phyloP scores from a whole-genome alignment of 306 rosid species.

The Fagus crenata region DNA sequence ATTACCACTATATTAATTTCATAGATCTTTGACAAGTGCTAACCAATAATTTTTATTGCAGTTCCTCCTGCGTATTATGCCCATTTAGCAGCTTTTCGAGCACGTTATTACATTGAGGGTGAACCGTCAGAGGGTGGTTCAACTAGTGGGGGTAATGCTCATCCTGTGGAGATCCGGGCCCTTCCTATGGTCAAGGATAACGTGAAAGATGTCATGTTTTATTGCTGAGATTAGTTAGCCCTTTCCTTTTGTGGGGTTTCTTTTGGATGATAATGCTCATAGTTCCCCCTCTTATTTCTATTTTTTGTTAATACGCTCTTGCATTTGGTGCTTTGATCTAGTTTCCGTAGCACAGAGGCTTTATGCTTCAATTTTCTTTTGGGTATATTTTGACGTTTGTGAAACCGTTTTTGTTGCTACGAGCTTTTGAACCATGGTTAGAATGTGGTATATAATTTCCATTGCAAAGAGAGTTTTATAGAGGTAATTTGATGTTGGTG shows the following conservation, averaged over 20 bases:
- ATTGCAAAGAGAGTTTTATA: no score
- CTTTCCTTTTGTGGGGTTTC: neutral
- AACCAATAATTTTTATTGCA: neutral
- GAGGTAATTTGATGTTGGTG: no score
- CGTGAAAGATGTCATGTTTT: slow-evolving; percentile 47
- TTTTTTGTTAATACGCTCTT: no score
- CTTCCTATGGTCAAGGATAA: slow-evolving; percentile 37
- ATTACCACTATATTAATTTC: no score
- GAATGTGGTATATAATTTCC: no score
- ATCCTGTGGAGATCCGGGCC: slow-evolving; percentile 2
- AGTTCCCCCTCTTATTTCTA: slow-evolving; percentile 2
- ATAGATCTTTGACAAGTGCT: no score
- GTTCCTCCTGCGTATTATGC: slow-evolving; percentile 52
- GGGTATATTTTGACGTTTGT: no score
- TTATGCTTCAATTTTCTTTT: no score
- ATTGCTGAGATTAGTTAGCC: slow-evolving; percentile 20
- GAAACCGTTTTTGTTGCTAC: no score
- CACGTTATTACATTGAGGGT: slow-evolving; percentile 34
- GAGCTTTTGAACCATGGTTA: no score
- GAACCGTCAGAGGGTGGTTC: slow-evolving; percentile 37
- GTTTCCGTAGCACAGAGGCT: no score
- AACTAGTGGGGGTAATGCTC: neutral
- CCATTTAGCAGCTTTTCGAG: slow-evolving; percentile 42
- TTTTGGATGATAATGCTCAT: neutral
- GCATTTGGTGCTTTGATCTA: no score